Evolutionary conservation across 805 yeast genomes (phyloP), one percentile per base, ranked within the genome.

Genomic region (Candida oleophila): DNA sequence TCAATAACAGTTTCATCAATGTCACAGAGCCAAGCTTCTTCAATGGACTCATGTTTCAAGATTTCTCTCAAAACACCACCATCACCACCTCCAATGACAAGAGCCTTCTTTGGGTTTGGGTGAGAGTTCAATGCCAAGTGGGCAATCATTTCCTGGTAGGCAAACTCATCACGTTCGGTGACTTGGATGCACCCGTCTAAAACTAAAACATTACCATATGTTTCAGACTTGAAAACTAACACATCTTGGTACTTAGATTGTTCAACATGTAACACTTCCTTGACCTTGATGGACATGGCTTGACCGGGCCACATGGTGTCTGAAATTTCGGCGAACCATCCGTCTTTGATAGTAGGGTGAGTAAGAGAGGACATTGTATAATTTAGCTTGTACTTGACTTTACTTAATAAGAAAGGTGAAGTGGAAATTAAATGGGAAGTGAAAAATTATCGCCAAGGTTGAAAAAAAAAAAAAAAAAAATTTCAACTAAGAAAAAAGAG

Each of bases 281-380:
- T 89, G 48, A 92, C 98, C 54, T 83, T 80, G 57, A 92, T 77
- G 44, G 90, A 81, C 94, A 94, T 85, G 56, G 97, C 98, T 78
- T 91, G 96, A 55, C 99, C 99, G 25, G 99, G 98, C 96, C 97
- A 92, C 89, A 89, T 87, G 64, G 96, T 88, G 68, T 91, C 89
- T 55, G 96, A 87, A 66, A 87, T 77, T 71, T 92, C 99, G 60
- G 92, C 83, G 74, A 92, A 92, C 99, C 99, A 92, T 62, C 97
- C 97, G 69, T 94, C 90, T 64, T 77, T 76, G 60, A 78, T 70
- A 44, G 78, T 65, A 32, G 83, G 83, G 68, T 80, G 83, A 40
- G 82, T 65, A 49, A 78, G 70, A 64, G 71, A 71, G 19, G 39
- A 36, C 39, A 36, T 36, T n/a, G n/a, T n/a, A n/a, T n/a, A n/a